These are phyloP conservation scores for Penicillium odoratum DNA, from an alignment of 495 filamentous ascomycete genomes.

Conservation along the genomic window DNA sequence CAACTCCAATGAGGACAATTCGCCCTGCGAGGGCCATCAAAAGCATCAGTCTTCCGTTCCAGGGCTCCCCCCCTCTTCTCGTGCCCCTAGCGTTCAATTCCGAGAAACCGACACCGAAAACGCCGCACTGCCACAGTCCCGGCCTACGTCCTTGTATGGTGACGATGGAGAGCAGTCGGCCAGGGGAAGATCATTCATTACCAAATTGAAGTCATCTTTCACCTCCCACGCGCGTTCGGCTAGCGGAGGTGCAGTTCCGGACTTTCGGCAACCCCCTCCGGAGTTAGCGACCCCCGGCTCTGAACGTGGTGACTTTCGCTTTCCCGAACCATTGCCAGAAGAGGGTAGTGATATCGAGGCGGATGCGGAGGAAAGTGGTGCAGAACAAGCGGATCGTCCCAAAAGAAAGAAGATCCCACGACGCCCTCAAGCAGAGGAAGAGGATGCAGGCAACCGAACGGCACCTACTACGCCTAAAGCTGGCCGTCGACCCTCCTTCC, in stretches of 20 bases:
- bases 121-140: constrained; percentile 46
- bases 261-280: constrained; percentile 26
- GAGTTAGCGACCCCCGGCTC: constrained; percentile 40
- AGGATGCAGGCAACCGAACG: constrained; percentile 55
- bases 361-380: constrained; percentile 69
- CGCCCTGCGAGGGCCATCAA: constrained; percentile 21
- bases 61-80: constrained; percentile 46
- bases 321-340: constrained; percentile 56
- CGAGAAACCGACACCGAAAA: constrained; percentile 50
- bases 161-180: constrained; percentile 52
- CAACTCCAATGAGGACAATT: constrained; percentile 25
- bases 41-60: constrained; percentile 30
- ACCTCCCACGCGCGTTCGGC: constrained; percentile 44
- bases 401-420: constrained; percentile 50
- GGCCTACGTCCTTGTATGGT: constrained; percentile 57
- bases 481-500: constrained; percentile 42
- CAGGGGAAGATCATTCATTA: constrained; percentile 65
- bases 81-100: constrained; percentile 66
- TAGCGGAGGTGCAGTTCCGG: constrained; percentile 41
- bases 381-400: constrained; percentile 40
- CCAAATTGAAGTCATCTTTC: constrained; percentile 59
- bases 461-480: constrained; percentile 63
- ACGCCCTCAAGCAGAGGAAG: constrained; percentile 52
- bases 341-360: constrained; percentile 73
- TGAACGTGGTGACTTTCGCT: constrained; percentile 54